These are phyloP conservation scores for Verticillium alfalfae DNA, from an alignment of 2,329 filamentous ascomycete genomes.

Conservation along the genomic window DNA sequence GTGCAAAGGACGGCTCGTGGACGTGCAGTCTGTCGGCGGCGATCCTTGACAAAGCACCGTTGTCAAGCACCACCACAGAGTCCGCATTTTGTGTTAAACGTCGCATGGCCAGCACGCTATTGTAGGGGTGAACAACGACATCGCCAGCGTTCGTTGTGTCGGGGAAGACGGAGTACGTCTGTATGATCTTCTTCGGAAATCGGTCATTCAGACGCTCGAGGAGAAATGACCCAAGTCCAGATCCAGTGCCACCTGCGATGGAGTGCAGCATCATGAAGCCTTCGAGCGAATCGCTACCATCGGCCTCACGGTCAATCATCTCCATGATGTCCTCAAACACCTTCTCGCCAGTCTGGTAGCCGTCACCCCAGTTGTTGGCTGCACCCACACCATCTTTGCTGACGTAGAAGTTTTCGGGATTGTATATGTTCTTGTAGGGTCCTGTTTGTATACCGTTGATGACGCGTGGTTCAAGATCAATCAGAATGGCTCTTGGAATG, in stretches of 20 bases:
- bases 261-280: slow-evolving; percentile 99
- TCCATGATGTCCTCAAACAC: slow-evolving; percentile 98
- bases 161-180: slow-evolving; percentile 98
- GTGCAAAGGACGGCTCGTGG: slow-evolving; percentile 91
- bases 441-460: slow-evolving; percentile 90
- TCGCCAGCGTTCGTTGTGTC: slow-evolving; percentile 83
- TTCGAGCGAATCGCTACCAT: slow-evolving; percentile 95
- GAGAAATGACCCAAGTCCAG: slow-evolving; percentile 90
- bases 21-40: slow-evolving; percentile 92
- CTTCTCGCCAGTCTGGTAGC: slow-evolving; percentile 85
- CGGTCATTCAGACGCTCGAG: slow-evolving; percentile 93
- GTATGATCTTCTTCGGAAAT: slow-evolving; percentile 98
- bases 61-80: slow-evolving; percentile 95
- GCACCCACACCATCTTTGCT: slow-evolving; percentile 91
- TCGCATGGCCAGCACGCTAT: slow-evolving; percentile 88
- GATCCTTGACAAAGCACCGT: slow-evolving; percentile 87
- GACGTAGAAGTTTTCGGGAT: slow-evolving; percentile 97
- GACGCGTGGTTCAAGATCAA: slow-evolving; percentile 91
- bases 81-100: slow-evolving; percentile 93
- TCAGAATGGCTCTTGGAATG: slow-evolving; percentile 90
- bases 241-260: slow-evolving; percentile 94
- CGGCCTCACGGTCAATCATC: slow-evolving; percentile 98
- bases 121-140: slow-evolving; percentile 97
- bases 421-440: slow-evolving; percentile 98
- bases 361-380: slow-evolving; percentile 97